Evolutionary conservation across 441 rosid species (phyloP).

Genomic region (Heliophila coronopifolia): DNA sequence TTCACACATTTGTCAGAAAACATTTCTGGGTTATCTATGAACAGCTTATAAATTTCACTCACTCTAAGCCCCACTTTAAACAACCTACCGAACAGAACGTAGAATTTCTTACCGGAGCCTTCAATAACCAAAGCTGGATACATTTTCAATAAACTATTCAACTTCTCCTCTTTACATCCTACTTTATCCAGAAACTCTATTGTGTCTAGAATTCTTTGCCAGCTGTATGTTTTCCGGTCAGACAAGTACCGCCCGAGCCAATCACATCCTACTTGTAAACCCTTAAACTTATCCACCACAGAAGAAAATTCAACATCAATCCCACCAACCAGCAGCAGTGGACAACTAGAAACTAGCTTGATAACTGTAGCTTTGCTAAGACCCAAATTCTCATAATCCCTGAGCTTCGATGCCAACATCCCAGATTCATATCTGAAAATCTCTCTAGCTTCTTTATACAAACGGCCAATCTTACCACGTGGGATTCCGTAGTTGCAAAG

Average conservation of each 20-base stretch:
- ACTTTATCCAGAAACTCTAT: slow-evolving; percentile 55
- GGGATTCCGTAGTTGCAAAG: slow-evolving; percentile 64
- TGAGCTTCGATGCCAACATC: slow-evolving; percentile 39
- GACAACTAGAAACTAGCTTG: slow-evolving; percentile 53
- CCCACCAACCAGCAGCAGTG: slow-evolving; percentile 42
- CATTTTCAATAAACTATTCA: slow-evolving; percentile 35
- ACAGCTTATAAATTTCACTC: slow-evolving; percentile 39
- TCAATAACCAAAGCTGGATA: slow-evolving; percentile 50
- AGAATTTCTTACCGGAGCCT: slow-evolving; percentile 57
- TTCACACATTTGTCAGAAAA: slow-evolving; percentile 39
- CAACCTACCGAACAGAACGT: slow-evolving; percentile 51
- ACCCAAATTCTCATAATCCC: slow-evolving; percentile 52
- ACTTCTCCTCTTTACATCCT: slow-evolving; percentile 46
- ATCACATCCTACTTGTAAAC: slow-evolving; percentile 44
- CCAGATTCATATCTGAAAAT: slow-evolving; percentile 44
- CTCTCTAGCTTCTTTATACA: slow-evolving; percentile 52
- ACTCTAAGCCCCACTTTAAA: slow-evolving; percentile 51
- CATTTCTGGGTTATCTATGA: slow-evolving; percentile 46
- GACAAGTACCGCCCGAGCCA: slow-evolving; percentile 40
- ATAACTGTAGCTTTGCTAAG: slow-evolving; percentile 43
- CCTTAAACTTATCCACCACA: slow-evolving; percentile 44
- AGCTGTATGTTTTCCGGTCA: slow-evolving; percentile 35
- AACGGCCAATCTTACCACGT: slow-evolving; percentile 54
- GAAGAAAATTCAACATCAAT: slow-evolving; percentile 40
- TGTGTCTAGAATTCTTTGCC: slow-evolving; percentile 53